Evolutionary conservation across 192 early-diverging fungal genomes (phyloP), one percentile per base, ranked within the genome.

Genomic region (Phlyctochytrium arcticum): DNA sequence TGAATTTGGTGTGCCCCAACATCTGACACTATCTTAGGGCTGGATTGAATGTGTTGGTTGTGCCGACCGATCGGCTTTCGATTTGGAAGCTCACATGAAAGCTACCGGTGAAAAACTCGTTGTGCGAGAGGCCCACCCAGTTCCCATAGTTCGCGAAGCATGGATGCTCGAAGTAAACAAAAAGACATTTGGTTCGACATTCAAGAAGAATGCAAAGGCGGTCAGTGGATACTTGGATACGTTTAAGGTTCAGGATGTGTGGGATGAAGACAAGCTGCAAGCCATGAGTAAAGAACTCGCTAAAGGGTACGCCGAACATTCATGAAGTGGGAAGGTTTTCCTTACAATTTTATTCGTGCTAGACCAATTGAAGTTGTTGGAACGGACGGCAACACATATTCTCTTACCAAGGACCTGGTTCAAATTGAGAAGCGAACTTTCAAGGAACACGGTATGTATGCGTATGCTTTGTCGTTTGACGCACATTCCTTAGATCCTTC

Each of bases 41-140:
- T 99, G 97, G 97, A 93, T 97, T 75, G 97, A 99, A 77, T 96
- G 94, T 67, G 97, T 99, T 56, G 97, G 97, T 56, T 99, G 97
- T 74, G 97, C 97, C 47, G 97, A 99, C 68, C 92, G 97, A 42
- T 96, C 94, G 6, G 97, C 97, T 27, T 99, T 91, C 72, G 97
- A 99, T 70, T 80, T 99, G 62, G 90, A 90, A 47, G 90, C 89
- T 24, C 97, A 99, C 78, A 78, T 90, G 27, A 85, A 84, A 66
- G 79, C 79, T 54, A 98, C 97, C 70, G 90, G 90, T 48, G 88
- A 95, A 73, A 94, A 95, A 78, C 80, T 99, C 51, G 86, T 92
- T 60, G 97, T 94, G n/a, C 87, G 92, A 54, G 93, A 96, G 72
- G 79, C 74, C 48, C 87, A 97, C 23, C 74, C 89, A 2, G 88